These are phyloP conservation scores for Bassia scoparia DNA, from an alignment of 148 eudicot genomes.

Conservation along the genomic window DNA sequence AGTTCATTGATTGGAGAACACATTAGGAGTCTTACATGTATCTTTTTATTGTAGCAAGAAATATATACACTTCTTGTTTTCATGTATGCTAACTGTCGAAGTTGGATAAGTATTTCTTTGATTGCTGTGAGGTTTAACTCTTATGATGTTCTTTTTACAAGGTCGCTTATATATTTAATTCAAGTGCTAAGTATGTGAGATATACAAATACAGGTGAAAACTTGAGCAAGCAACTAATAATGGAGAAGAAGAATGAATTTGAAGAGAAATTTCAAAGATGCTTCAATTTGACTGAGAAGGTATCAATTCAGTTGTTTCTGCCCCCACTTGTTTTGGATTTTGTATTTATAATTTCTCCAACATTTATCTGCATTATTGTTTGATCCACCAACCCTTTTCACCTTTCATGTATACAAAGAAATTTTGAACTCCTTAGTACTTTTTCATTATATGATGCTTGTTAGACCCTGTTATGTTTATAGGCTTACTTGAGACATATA, in stretches of 20 bases:
- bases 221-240: slow-evolving; percentile 44
- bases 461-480: background rate
- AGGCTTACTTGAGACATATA: background rate
- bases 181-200: background rate
- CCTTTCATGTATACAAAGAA: background rate
- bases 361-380: background rate
- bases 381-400: background rate
- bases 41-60: background rate
- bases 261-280: slow-evolving; percentile 58
- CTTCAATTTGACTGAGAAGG: slow-evolving; percentile 72
- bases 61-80: background rate
- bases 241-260: slow-evolving; percentile 62
- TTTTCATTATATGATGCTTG: background rate
- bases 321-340: background rate
- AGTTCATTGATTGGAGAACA: slow-evolving; percentile 52
- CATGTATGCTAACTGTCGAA: background rate
- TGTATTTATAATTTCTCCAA: background rate
- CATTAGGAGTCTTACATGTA: slow-evolving; percentile 66
- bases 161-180: background rate
- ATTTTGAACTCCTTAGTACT: background rate
- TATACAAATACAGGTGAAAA: slow-evolving; percentile 46
- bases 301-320: slow-evolving; percentile 23
- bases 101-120: background rate
- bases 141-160: slow-evolving; percentile 1
- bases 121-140: background rate